Evolutionary conservation across 2,329 filamentous ascomycete species (phyloP), one percentile per base, ranked within the genome.

Genomic region (Atkinsonella hypoxylon): DNA sequence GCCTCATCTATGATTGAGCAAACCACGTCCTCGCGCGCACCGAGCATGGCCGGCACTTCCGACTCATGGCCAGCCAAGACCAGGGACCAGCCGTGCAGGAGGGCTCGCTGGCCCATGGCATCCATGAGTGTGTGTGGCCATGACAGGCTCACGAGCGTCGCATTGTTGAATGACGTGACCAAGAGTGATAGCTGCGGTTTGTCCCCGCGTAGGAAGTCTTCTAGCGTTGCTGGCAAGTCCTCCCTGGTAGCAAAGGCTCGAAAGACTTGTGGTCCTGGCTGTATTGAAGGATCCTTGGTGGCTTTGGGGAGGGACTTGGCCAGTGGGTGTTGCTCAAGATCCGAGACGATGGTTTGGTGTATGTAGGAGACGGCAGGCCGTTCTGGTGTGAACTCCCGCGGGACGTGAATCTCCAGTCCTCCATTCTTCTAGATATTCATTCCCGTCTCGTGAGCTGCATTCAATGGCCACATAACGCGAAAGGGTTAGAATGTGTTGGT

Each of bases 51-150:
- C 10, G 62, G 61, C 0, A 77, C 66, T 40, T 74, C 63, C 12
- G 61, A 58, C 31, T 71, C 69, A 3, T 64, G 59, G 5, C 72
- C 73, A 9, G 65, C 63, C 1, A 79, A 58, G 1, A 75, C 67
- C 1, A 67, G 59, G 1, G 63, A 66, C 75, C 75, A 79, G 10
- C 64, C 68, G 2, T 65, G 55, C 1, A 78, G 54, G 11, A 79
- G 60, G 1, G 62, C 66, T 6, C 59, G 55, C 38, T 63, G 64
- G 5, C 71, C 74, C 54, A 72, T 64, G 2, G 64, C 71, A 55
- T 78, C 76, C 52, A 70, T 67, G 2, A 75, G 55, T 0, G 67
- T 69, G 58, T 79, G 77, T 5, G 72, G 67, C 63, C 68, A 76
- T 2, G 63, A 62, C 0, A 78, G 54, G 1, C 66, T 64, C 6